Conservation (phyloP, 768 basidiomycete species). For the Mycena polygramma region DNA sequence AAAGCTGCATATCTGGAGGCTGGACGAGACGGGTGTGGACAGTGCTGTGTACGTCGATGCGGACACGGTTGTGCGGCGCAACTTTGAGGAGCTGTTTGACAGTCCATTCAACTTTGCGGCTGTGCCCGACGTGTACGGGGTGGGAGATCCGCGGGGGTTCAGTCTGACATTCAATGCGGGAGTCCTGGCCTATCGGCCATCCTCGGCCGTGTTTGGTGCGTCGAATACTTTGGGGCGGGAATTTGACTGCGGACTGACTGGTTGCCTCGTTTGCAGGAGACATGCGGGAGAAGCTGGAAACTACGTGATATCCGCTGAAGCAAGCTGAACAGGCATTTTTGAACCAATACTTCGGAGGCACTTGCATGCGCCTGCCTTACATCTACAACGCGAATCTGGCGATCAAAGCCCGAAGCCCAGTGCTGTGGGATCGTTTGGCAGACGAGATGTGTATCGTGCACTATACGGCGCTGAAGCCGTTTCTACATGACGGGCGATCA, state of each 20-base stretch:
- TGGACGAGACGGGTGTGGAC: conserved; percentile 46
- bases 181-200: conserved; percentile 49
- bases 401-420: conserved; percentile 47
- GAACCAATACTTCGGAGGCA: conserved; percentile 51
- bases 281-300: conserved; percentile 53
- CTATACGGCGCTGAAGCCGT: conserved; percentile 45
- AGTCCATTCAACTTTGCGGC: conserved; percentile 50
- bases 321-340: conserved; percentile 61
- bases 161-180: conserved; percentile 52
- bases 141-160: conserved; percentile 43
- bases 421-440: conserved; percentile 47
- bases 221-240: not conserved
- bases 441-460: conserved; percentile 49
- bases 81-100: conserved; percentile 51
- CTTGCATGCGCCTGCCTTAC: conserved; percentile 49
- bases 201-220: conserved; percentile 40
- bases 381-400: conserved; percentile 54
- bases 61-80: conserved; percentile 48
- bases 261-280: conserved; percentile 19
- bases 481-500: not conserved
- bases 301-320: conserved; percentile 52
- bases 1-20: conserved; percentile 51
- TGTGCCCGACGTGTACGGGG: conserved; percentile 46
- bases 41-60: conserved; percentile 50
- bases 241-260: not conserved